Conservation (phyloP, 306 rosid species). For the Dryas octopetala region DNA sequence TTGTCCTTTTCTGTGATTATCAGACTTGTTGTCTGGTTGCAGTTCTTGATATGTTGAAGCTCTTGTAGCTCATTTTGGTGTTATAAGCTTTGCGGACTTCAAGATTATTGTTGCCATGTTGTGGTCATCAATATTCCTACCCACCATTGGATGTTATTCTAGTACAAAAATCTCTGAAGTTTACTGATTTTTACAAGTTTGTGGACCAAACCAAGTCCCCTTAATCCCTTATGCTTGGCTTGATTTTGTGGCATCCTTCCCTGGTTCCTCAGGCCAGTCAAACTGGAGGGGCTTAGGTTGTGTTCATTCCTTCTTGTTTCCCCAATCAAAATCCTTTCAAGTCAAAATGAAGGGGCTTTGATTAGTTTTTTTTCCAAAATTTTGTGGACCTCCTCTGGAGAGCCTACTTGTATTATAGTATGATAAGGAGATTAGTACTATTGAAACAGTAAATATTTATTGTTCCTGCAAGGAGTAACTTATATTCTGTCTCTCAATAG, state of each 20-base stretch:
- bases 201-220: background rate
- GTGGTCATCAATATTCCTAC: background rate
- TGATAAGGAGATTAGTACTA: background rate
- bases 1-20: background rate
- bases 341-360: background rate
- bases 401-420: background rate
- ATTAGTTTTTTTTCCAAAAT: background rate
- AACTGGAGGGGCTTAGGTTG: background rate
- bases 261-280: background rate
- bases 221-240: background rate
- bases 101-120: background rate
- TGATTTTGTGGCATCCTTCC: background rate
- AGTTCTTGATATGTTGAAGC: background rate
- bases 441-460: background rate
- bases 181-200: background rate
- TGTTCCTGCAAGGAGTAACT: background rate
- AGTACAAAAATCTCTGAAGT: background rate
- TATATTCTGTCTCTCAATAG: background rate
- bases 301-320: background rate
- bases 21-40: background rate
- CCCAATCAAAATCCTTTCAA: background rate
- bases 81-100: background rate
- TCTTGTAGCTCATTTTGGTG: background rate
- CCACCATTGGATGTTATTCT: background rate
- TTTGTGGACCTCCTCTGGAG: background rate